Conservation (phyloP, 2,329 filamentous ascomycete genomes). For the Ophiostoma ulmi region DNA sequence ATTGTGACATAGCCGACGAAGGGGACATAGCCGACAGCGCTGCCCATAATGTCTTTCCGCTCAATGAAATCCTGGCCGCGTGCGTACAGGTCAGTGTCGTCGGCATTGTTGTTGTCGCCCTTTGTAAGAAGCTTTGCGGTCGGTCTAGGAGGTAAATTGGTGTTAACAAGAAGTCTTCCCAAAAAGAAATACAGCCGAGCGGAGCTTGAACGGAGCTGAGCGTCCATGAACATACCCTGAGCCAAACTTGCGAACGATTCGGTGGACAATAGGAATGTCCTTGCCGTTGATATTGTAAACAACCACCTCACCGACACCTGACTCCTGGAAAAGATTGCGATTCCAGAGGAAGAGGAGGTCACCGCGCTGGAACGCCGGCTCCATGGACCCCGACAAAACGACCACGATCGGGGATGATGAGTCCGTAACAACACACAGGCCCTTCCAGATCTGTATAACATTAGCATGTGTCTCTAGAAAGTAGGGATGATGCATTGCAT, state of each 20-base stretch:
- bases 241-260: constrained; percentile 73
- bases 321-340: constrained; percentile 54
- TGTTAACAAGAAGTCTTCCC: constrained; percentile 1
- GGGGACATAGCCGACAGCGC: constrained; percentile 80
- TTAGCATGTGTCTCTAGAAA: constrained; percentile 25
- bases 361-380: constrained; percentile 74
- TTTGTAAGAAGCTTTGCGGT: constrained; percentile 81
- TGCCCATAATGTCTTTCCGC: constrained; percentile 86
- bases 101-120: constrained; percentile 91
- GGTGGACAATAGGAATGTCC: constrained; percentile 95
- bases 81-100: constrained; percentile 83
- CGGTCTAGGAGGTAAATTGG: constrained; percentile 35
- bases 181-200: background rate
- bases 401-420: constrained; percentile 75
- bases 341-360: constrained; percentile 77
- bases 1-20: constrained; percentile 98
- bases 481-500: background rate
- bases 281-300: constrained; percentile 81
- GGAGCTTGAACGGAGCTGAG: background rate
- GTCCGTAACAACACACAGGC: constrained; percentile 71
- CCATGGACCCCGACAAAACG: constrained; percentile 79
- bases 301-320: constrained; percentile 49
- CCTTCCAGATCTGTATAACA: constrained; percentile 69
- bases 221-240: constrained; percentile 43
- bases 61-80: constrained; percentile 79